A percentile compares a stretch with the other conserved stretches of the same genome.
These are phyloP conservation scores for Danielozyma ontarioensis DNA, from an alignment of 805 yeast genomes.

Conservation along the genomic window DNA sequence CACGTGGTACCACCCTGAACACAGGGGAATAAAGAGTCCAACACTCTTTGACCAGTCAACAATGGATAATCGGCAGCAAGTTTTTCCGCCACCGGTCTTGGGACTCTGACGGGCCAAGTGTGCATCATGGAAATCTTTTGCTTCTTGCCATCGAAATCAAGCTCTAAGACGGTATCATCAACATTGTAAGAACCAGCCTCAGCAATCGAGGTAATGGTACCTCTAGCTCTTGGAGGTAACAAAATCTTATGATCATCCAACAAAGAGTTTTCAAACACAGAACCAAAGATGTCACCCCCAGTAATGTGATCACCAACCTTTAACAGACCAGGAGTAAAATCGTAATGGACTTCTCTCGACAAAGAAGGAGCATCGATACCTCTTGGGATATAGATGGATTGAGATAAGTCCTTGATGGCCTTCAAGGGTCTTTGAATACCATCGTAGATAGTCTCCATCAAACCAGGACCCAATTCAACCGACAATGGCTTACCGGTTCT, in stretches of 20 bases:
- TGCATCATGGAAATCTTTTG: conserved; percentile 89
- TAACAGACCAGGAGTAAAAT: conserved; percentile 72
- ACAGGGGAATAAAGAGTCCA: conserved; percentile 96
- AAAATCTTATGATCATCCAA: conserved; percentile 89
- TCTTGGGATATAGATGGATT: conserved; percentile 96
- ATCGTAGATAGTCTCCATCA: conserved; percentile 98
- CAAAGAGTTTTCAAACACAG: conserved; percentile 89
- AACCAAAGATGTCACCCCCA: conserved; percentile 97
- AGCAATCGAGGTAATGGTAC: conserved; percentile 89
- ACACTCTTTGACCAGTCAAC: conserved; percentile 97
- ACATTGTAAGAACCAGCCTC: conserved; percentile 86
- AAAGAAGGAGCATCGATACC: conserved; percentile 98
- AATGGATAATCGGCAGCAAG: conserved; percentile 91
- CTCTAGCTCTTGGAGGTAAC: conserved; percentile 97
- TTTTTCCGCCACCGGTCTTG: conserved; percentile 96
- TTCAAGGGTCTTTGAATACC: conserved; percentile 99
- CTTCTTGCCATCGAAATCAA: conserved; percentile 88
- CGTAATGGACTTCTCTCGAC: conserved; percentile 74
- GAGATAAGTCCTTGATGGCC: conserved; percentile 80
- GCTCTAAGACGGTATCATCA: conserved; percentile 85
- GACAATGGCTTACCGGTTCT: conserved; percentile 99
- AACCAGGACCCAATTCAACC: conserved; percentile 98
- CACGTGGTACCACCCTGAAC: conserved; percentile 99
- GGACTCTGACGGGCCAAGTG: conserved; percentile 99
- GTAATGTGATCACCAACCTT: conserved; percentile 96